These are phyloP conservation scores for Annulohypoxylon truncatum DNA, from an alignment of 2,329 filamentous ascomycete genomes.

Conservation along the genomic window DNA sequence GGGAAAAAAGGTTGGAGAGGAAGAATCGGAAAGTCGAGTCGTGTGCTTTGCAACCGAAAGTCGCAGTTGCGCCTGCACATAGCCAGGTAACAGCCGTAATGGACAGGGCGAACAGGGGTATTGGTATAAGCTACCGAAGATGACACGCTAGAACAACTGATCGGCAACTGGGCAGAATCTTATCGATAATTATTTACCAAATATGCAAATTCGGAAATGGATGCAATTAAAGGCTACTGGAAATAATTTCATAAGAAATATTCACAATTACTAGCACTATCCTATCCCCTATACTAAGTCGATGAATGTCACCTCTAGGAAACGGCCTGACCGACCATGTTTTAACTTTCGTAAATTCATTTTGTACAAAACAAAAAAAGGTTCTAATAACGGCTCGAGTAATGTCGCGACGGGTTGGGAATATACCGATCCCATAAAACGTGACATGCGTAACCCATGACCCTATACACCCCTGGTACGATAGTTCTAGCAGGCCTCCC, in stretches of 20 bases:
- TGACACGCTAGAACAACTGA: slow-evolving; percentile 32
- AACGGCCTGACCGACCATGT: neutral
- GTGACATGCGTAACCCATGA: slow-evolving; percentile 49
- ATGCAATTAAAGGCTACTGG: neutral
- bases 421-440: slow-evolving; percentile 47
- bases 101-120: slow-evolving; percentile 17
- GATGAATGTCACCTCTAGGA: neutral
- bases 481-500: slow-evolving; percentile 50
- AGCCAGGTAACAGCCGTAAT: slow-evolving; percentile 7
- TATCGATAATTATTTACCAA: slow-evolving; percentile 13
- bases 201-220: neutral
- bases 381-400: slow-evolving; percentile 47
- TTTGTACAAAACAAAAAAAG: slow-evolving; percentile 53
- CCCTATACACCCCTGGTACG: slow-evolving; percentile 48
- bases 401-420: slow-evolving; percentile 45
- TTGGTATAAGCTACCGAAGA: slow-evolving; percentile 26
- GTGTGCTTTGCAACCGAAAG: slow-evolving; percentile 34
- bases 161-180: slow-evolving; percentile 11
- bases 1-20: neutral
- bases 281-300: neutral
- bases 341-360: slow-evolving; percentile 47
- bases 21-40: slow-evolving; percentile 19
- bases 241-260: neutral
- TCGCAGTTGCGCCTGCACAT: slow-evolving; percentile 23
- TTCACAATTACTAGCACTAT: neutral